Percentiles rank a stretch among this genome's conserved stretches.
These are phyloP conservation scores for Neurospora sp. DNA, from an alignment of 495 filamentous ascomycete genomes.

Conservation along the genomic window DNA sequence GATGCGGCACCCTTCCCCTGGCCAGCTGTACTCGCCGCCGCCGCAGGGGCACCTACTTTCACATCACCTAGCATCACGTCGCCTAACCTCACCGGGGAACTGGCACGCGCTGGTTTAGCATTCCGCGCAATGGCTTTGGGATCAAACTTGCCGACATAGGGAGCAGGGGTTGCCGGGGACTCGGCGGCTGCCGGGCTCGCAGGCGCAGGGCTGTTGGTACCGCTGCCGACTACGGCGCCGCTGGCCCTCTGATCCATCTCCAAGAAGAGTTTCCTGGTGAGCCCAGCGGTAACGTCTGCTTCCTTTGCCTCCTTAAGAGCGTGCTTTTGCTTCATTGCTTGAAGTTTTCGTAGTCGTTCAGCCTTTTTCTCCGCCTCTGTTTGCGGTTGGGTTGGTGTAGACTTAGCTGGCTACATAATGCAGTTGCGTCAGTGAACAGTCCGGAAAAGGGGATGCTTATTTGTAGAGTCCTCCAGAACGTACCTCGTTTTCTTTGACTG, in stretches of 20 bases:
- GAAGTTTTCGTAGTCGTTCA: constrained; percentile 71
- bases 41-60: constrained; percentile 13
- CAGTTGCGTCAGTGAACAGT: constrained; percentile 9
- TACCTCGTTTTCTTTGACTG: constrained; percentile 43
- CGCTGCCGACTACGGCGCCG: constrained; percentile 27
- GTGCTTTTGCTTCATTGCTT: constrained; percentile 87
- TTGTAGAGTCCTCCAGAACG: constrained; percentile 8
- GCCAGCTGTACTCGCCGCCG: not conserved
- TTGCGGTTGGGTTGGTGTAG: constrained; percentile 43
- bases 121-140: constrained; percentile 78
- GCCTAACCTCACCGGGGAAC: constrained; percentile 29
- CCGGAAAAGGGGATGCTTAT: not conserved
- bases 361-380: constrained; percentile 78
- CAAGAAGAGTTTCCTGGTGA: constrained; percentile 56
- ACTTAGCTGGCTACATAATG: constrained; percentile 31
- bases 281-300: constrained; percentile 53
- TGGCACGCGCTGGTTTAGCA: constrained; percentile 43
- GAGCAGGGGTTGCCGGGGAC: constrained; percentile 28
- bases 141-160: constrained; percentile 77
- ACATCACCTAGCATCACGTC: constrained; percentile 20
- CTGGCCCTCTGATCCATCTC: constrained; percentile 66
- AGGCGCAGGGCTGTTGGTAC: constrained; percentile 40
- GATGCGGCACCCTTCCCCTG: constrained; percentile 2
- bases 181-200: constrained; percentile 43
- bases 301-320: constrained; percentile 71